phyloP scores from a whole-genome alignment of 805 yeast species.

The Ogataea minuta region DNA sequence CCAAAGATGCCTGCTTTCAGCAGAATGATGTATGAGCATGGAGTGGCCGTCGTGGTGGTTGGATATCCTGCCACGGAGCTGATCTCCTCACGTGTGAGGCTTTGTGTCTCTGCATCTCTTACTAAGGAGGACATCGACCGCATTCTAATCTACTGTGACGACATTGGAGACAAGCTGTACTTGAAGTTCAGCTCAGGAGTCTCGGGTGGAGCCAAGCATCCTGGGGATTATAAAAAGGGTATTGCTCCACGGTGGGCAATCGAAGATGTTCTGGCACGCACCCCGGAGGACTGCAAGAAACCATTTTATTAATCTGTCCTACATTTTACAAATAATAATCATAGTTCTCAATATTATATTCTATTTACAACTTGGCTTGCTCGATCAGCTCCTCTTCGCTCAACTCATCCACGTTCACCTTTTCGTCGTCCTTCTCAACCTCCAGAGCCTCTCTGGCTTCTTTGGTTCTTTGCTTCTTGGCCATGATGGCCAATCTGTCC shows the following conservation, averaged over 20 bases:
- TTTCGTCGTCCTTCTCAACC: no score
- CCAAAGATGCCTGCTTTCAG: constrained; percentile 93
- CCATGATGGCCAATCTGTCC: constrained; percentile 2
- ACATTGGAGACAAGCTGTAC: constrained; percentile 72
- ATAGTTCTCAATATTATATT: not conserved
- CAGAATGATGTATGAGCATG: constrained; percentile 71
- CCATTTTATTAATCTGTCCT: constrained; percentile 17
- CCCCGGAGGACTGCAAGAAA: constrained; percentile 59
- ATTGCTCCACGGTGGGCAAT: constrained; percentile 71
- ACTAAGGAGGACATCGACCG: constrained; percentile 93
- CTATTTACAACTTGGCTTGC: constrained; percentile 5
- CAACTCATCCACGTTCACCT: no score
- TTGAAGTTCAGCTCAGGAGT: constrained; percentile 77
- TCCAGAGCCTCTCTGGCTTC: no score
- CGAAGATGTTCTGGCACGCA: constrained; percentile 70
- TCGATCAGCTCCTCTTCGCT: constrained; percentile 2
- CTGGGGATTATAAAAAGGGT: constrained; percentile 55
- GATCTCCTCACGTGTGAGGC: constrained; percentile 83
- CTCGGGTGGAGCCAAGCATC: constrained; percentile 57
- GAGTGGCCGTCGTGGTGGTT: constrained; percentile 92
- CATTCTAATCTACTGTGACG: constrained; percentile 65
- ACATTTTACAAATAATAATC: constrained; percentile 1
- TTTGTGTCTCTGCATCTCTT: constrained; percentile 88
- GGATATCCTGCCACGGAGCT: constrained; percentile 98
- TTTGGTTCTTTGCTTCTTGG: no score